Evolutionary conservation across 257 asterid genomes (phyloP).

Genomic region (Gentiana dahurica): DNA sequence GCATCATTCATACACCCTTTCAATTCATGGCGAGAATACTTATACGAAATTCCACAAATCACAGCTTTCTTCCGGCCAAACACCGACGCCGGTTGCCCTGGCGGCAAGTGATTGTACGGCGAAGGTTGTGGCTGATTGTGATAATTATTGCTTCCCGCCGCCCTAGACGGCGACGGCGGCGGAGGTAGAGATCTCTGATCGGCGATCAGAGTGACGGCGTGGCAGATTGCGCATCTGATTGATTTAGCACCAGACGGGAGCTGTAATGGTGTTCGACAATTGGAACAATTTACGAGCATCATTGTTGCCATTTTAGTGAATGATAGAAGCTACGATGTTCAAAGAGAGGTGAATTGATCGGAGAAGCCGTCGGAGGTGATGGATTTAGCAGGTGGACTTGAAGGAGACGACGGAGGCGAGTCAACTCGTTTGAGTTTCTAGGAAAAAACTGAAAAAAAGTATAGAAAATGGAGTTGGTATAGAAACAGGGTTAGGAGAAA

Average conservation of each 20-base stretch:
- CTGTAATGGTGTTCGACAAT: slow-evolving; percentile 69
- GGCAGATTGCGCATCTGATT: slow-evolving; percentile 76
- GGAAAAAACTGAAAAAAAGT: too few relatives aligned
- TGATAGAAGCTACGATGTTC: neutral
- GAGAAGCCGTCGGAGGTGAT: neutral
- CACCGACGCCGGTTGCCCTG: slow-evolving; percentile 22
- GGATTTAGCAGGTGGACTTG: neutral
- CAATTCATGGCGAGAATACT: slow-evolving; percentile 43
- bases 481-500: too few relatives aligned
- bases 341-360: neutral
- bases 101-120: slow-evolving; percentile 32
- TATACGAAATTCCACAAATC: slow-evolving; percentile 68
- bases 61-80: slow-evolving; percentile 75
- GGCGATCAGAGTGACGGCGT: slow-evolving; percentile 59
- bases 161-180: slow-evolving; percentile 14
- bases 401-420: neutral
- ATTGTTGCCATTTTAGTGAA: slow-evolving; percentile 23
- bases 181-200: slow-evolving; percentile 29
- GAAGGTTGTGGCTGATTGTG: slow-evolving; percentile 30
- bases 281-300: slow-evolving; percentile 74
- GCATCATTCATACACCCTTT: slow-evolving; percentile 92
- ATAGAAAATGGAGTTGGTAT: too few relatives aligned
- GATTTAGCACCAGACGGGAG: slow-evolving; percentile 77
- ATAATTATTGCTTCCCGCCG: slow-evolving; percentile 19
- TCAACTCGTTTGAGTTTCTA: too few relatives aligned